Percentiles rank a stretch among this genome's conserved stretches.
These are phyloP conservation scores for Babesia divergens DNA, from an alignment of 169 alveolate genomes.

Conservation along the genomic window DNA sequence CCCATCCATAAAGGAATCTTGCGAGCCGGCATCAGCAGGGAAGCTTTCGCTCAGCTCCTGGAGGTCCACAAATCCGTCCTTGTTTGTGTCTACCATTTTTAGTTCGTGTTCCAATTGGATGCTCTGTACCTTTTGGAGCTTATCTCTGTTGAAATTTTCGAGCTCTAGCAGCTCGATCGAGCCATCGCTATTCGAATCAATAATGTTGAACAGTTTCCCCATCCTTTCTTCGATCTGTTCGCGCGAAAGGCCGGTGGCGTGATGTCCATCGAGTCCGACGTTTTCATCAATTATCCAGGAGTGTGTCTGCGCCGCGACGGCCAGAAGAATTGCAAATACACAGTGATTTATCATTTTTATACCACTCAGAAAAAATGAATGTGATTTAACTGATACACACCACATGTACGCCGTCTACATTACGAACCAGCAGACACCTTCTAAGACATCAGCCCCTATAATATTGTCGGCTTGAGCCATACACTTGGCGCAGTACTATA, in stretches of 20 bases:
- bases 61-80: slow-evolving; percentile 69
- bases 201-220: slow-evolving; percentile 58
- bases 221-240: slow-evolving; percentile 55
- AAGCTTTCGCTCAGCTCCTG: slow-evolving; percentile 69
- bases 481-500: no score
- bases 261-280: neutral
- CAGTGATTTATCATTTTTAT: neutral
- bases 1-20: slow-evolving; percentile 59
- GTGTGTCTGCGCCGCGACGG: slow-evolving; percentile 4
- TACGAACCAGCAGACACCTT: no score
- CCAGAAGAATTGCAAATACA: neutral
- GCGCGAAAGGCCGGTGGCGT: slow-evolving; percentile 6
- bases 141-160: slow-evolving; percentile 33
- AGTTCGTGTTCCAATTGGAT: slow-evolving; percentile 74
- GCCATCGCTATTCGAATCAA: slow-evolving; percentile 65
- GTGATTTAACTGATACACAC: no score
- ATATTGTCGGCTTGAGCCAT: no score
- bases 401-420: no score
- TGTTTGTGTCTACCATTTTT: slow-evolving; percentile 70
- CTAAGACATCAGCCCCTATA: no score
- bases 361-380: neutral
- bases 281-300: slow-evolving; percentile 10
- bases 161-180: slow-evolving; percentile 49
- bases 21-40: slow-evolving; percentile 64
- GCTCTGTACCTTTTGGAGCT: slow-evolving; percentile 59